Conservation (phyloP, 1,284 basidiomycete genomes). For the Gymnopus androsaceus region DNA sequence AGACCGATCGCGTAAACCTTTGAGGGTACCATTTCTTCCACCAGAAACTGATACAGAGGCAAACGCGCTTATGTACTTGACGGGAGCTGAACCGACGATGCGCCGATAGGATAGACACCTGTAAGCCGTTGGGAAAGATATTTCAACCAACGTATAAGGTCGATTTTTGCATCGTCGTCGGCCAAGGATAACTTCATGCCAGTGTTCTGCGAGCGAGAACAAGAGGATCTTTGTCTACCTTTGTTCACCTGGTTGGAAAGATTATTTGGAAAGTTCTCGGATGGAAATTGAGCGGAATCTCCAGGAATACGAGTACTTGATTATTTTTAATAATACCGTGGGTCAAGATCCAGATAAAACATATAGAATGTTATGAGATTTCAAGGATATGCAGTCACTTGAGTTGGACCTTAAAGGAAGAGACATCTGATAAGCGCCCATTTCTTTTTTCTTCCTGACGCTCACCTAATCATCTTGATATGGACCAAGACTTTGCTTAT, state of each 20-base stretch:
- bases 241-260: too few species aligned
- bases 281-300: too few species aligned
- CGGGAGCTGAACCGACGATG: not conserved
- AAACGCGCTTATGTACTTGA: not conserved
- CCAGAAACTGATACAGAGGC: not conserved
- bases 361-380: too few species aligned
- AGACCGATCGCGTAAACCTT: constrained; percentile 1
- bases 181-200: not conserved
- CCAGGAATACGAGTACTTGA: too few species aligned
- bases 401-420: not conserved
- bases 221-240: not conserved
- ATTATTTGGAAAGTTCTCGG: too few species aligned
- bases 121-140: not conserved
- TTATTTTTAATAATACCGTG: too few species aligned
- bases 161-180: constrained; percentile 12
- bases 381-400: not conserved
- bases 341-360: too few species aligned
- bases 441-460: not conserved
- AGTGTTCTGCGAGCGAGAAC: not conserved
- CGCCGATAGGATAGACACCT: not conserved
- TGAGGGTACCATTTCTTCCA: constrained; percentile 1
- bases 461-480: not conserved
- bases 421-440: not conserved
- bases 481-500: constrained; percentile 11
- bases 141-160: not conserved